A percentile compares a stretch with the other conserved stretches of the same genome.
These are phyloP conservation scores for Fusarium phyllophilum DNA, from an alignment of 2,329 filamentous ascomycete species.

Conservation along the genomic window DNA sequence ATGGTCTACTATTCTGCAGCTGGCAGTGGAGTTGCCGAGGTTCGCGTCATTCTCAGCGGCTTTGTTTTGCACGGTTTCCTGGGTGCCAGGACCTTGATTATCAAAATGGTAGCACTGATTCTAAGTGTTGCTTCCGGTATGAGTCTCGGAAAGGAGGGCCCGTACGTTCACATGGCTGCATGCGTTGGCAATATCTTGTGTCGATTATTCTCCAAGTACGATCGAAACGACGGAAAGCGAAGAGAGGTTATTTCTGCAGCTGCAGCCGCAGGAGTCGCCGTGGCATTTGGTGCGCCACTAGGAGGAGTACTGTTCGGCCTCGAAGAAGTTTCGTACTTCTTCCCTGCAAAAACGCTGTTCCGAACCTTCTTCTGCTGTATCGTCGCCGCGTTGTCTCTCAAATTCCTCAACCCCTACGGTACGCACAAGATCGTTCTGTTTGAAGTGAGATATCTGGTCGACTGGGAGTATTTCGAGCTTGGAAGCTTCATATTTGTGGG, in stretches of 20 bases:
- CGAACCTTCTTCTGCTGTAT: conserved; percentile 99
- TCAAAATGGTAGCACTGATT: conserved; percentile 86
- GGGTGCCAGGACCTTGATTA: conserved; percentile 83
- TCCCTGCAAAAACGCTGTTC: conserved; percentile 96
- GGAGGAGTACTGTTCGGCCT: conserved; percentile 92
- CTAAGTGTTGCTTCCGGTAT: conserved; percentile 92
- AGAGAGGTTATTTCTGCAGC: conserved; percentile 94
- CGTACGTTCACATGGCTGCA: conserved; percentile 96
- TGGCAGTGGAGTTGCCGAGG: conserved; percentile 95
- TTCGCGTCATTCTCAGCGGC: conserved; percentile 96
- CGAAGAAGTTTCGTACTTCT: conserved; percentile 97
- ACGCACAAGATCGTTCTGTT: conserved; percentile 98
- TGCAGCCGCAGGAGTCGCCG: conserved; percentile 89
- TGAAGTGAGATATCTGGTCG: conserved; percentile 86
- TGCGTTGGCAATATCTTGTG: conserved; percentile 96
- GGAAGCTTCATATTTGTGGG: conserved; percentile 87
- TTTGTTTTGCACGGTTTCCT: conserved; percentile 97
- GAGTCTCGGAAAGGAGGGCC: conserved; percentile 92
- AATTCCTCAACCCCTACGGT: conserved; percentile 95
- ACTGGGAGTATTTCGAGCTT: conserved; percentile 96
- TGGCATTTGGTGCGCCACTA: conserved; percentile 89
- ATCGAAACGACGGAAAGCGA: conserved; percentile 91
- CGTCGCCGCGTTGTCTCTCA: conserved; percentile 87
- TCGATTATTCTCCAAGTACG: conserved; percentile 93
- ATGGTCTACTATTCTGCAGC: conserved; percentile 97